These are phyloP conservation scores for Volvox reticuliferus DNA, from an alignment of 139 green algal genomes.

Conservation along the genomic window DNA sequence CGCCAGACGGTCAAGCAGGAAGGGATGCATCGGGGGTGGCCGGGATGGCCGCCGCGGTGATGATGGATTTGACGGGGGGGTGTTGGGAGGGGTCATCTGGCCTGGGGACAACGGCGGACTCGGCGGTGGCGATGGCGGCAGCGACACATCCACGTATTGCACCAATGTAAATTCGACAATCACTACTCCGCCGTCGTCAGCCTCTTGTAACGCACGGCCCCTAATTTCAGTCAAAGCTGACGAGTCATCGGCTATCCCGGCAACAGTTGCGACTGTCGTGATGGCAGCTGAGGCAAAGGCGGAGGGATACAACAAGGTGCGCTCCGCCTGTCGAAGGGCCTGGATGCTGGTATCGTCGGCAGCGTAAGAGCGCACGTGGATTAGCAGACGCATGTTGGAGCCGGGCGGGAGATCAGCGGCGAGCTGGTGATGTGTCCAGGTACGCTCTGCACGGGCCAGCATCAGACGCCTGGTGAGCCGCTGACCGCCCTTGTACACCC, in stretches of 20 bases:
- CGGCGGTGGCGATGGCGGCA: slow-evolving; percentile 24
- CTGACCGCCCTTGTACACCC: slow-evolving; percentile 19
- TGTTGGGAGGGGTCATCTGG: background rate
- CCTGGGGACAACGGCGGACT: slow-evolving; percentile 16
- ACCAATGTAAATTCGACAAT: slow-evolving; percentile 24
- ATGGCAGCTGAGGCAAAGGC: background rate
- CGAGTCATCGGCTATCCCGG: background rate
- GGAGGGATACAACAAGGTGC: background rate
- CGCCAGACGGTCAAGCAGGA: background rate
- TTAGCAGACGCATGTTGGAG: background rate
- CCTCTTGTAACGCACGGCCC: background rate
- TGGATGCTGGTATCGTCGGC: background rate
- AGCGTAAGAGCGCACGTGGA: background rate
- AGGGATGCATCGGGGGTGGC: background rate
- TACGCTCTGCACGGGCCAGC: background rate
- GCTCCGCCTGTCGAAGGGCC: background rate
- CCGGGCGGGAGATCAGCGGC: background rate
- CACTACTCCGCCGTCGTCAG: background rate
- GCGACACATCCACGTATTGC: background rate
- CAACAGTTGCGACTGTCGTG: background rate
- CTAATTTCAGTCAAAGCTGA: no score
- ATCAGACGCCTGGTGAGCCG: background rate
- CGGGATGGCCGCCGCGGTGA: slow-evolving; percentile 1
- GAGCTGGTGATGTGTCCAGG: background rate
- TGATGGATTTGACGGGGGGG: background rate